Percentiles rank a stretch among this genome's conserved stretches.
Conservation (phyloP, 441 rosid genomes). For the Aquilaria agallochum region DNA sequence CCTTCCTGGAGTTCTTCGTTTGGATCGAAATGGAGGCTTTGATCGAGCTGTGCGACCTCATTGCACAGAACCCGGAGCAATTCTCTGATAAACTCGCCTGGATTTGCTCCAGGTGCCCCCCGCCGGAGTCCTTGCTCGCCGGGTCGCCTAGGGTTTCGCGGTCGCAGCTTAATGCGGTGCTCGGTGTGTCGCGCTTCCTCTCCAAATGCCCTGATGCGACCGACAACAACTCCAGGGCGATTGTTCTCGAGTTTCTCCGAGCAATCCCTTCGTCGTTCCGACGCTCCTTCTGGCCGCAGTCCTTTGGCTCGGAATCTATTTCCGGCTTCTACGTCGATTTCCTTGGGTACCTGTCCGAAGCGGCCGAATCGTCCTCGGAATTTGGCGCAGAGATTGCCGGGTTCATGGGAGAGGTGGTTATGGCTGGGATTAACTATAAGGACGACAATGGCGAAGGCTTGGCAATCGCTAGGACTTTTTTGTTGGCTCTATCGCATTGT, state of each 20-base stretch:
- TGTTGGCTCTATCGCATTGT: slow-evolving; percentile 63
- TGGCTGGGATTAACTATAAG: slow-evolving; percentile 34
- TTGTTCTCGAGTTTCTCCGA: slow-evolving; percentile 60
- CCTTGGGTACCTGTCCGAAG: slow-evolving; percentile 48
- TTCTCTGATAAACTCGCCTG: slow-evolving; percentile 76
- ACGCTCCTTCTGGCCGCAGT: slow-evolving; percentile 87
- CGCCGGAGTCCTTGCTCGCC: slow-evolving; percentile 45
- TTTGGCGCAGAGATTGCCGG: slow-evolving; percentile 64
- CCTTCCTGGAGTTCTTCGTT: slow-evolving; percentile 1
- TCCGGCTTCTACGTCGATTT: slow-evolving; percentile 64
- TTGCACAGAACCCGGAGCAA: slow-evolving; percentile 63
- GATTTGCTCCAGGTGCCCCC: slow-evolving; percentile 94
- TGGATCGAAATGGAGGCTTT: slow-evolving; percentile 64
- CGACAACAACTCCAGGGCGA: slow-evolving; percentile 60
- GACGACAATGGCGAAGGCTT: slow-evolving; percentile 30
- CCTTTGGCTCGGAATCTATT: slow-evolving; percentile 47
- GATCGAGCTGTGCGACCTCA: slow-evolving; percentile 79
- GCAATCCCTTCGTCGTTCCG: slow-evolving; percentile 66
- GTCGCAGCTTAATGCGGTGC: slow-evolving; percentile 82
- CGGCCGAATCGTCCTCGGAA: slow-evolving; percentile 49
- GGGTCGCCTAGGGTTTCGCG: slow-evolving; percentile 80
- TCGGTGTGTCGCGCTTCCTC: slow-evolving; percentile 72
- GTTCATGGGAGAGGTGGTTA: slow-evolving; percentile 61
- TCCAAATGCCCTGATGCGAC: slow-evolving; percentile 43
- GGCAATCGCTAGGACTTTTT: slow-evolving; percentile 53